Percentiles rank a stretch among this genome's conserved stretches.
These are phyloP conservation scores for Diospyros kaki DNA, from an alignment of 148 eudicot genomes.

Conservation along the genomic window DNA sequence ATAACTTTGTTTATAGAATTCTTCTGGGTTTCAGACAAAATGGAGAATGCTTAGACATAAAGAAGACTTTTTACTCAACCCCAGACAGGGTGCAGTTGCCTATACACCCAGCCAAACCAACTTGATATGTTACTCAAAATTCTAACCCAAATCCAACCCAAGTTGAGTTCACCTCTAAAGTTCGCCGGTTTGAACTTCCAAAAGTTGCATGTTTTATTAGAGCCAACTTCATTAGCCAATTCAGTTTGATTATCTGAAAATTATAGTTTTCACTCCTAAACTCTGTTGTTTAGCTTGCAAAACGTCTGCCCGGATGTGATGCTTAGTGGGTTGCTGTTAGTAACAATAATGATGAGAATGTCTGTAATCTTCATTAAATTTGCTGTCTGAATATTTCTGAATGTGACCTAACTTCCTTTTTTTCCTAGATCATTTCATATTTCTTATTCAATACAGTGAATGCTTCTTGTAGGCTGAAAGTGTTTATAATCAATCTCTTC, in stretches of 20 bases:
- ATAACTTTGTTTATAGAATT: too few species aligned
- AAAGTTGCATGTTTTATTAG: too few species aligned
- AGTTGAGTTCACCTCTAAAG: background rate
- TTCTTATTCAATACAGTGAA: background rate
- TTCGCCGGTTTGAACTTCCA: background rate
- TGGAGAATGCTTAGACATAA: too few species aligned
- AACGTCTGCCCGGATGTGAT: background rate
- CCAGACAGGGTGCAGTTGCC: too few species aligned
- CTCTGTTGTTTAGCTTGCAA: background rate
- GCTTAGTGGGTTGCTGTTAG: background rate
- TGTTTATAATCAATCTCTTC: slow-evolving; percentile 42
- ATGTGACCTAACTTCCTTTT: background rate
- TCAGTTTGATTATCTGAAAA: background rate
- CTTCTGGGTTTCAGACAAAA: too few species aligned
- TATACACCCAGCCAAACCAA: background rate
- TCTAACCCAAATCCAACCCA: background rate
- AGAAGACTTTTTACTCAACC: too few species aligned
- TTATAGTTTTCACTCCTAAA: background rate
- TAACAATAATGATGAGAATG: background rate
- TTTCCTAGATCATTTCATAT: background rate
- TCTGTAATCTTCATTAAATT: background rate
- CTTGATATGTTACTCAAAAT: background rate
- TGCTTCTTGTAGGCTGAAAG: slow-evolving; percentile 44
- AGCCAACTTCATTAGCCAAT: too few species aligned
- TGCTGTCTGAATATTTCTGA: background rate